Conservation (phyloP, 208 protist genomes). For the Porcisia hertigi region DNA sequence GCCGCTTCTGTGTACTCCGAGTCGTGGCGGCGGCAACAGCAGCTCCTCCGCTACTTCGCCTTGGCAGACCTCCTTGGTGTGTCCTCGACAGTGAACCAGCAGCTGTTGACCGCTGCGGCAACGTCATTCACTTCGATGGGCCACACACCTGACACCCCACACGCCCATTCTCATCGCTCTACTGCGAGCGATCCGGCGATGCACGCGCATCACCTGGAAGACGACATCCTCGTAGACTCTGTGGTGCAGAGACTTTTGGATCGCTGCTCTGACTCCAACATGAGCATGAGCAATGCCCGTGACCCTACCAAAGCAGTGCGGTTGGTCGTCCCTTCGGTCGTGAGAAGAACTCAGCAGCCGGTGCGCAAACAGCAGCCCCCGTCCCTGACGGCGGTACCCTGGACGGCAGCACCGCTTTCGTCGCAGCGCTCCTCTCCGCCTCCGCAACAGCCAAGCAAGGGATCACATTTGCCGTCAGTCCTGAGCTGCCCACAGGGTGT, state of each 20-base stretch:
- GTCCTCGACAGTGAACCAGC: not conserved
- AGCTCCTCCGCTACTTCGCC: constrained; percentile 22
- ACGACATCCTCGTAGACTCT: not conserved
- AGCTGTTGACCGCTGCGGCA: not conserved
- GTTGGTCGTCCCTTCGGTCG: not conserved
- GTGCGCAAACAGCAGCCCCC: not conserved
- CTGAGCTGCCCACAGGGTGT: constrained; percentile 9
- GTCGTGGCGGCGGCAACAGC: not conserved
- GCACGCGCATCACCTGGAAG: not conserved
- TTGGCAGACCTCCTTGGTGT: constrained; percentile 24
- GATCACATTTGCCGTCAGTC: constrained; percentile 8
- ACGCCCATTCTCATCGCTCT: not conserved
- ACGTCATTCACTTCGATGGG: not conserved
- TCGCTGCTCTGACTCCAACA: not conserved
- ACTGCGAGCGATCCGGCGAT: not conserved
- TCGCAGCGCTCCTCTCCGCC: not conserved
- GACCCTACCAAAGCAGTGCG: not conserved
- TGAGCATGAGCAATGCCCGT: not conserved
- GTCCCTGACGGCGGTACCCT: constrained; percentile 8
- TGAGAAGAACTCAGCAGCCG: not conserved
- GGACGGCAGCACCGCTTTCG: constrained; percentile 1
- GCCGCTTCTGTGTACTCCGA: not conserved
- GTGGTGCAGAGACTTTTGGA: not conserved
- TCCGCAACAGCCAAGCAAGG: not conserved
- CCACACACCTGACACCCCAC: not conserved